Evolutionary conservation across 2,329 filamentous ascomycete species (phyloP).

Genomic region (Trichoderma polysporum): DNA sequence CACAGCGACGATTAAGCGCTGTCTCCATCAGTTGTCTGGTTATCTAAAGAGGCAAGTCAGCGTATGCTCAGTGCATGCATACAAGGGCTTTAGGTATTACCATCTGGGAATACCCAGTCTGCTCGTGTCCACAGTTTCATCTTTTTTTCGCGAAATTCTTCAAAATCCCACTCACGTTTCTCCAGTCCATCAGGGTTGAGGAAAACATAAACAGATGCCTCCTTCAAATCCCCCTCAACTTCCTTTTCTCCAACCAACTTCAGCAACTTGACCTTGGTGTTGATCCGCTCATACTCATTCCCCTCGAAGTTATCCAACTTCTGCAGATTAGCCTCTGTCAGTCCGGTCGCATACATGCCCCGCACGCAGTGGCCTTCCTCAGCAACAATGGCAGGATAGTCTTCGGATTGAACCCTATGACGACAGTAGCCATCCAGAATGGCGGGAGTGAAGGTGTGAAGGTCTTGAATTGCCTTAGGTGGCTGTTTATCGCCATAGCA

Average conservation of each 20-base stretch:
- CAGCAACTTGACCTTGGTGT: constrained; percentile 54
- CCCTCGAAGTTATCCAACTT: constrained; percentile 85
- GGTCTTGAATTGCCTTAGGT: constrained; percentile 48
- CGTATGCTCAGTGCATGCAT: neutral
- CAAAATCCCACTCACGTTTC: constrained; percentile 81
- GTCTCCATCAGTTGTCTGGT: neutral
- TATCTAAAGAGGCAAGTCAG: constrained; percentile 3
- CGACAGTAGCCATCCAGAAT: constrained; percentile 73
- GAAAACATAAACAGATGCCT: constrained; percentile 67
- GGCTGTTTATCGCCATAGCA: constrained; percentile 62
- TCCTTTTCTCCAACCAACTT: constrained; percentile 40
- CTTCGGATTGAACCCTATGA: constrained; percentile 63
- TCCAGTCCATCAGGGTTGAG: constrained; percentile 56
- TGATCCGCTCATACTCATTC: constrained; percentile 62
- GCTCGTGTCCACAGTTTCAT: constrained; percentile 54
- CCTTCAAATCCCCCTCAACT: constrained; percentile 46
- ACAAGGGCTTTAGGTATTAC: constrained; percentile 27
- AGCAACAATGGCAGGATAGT: constrained; percentile 78
- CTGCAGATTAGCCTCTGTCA: constrained; percentile 73
- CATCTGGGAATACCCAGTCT: constrained; percentile 45
- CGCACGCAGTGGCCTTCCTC: constrained; percentile 60
- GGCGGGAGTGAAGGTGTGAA: constrained; percentile 69
- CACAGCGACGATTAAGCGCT: neutral
- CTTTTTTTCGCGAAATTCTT: constrained; percentile 77
- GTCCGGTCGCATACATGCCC: constrained; percentile 73